Conservation (phyloP, 164 flowering plant genomes). For the Stephania yunnanensis region DNA sequence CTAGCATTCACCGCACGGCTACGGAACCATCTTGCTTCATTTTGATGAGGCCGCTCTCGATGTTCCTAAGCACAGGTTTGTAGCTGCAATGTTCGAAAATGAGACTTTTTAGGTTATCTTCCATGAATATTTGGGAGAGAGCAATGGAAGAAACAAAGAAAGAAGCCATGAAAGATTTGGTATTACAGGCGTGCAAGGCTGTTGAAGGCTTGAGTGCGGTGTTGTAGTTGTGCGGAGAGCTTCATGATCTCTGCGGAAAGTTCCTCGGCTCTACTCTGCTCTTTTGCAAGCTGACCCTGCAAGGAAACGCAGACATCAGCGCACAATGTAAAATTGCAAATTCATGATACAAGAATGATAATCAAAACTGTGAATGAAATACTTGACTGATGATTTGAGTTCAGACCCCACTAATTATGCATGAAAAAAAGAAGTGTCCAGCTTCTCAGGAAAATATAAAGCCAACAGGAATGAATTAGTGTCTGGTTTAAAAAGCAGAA, state of each 20-base stretch:
- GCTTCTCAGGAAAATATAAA: neutral
- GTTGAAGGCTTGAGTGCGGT: constrained; percentile 66
- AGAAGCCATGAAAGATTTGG: neutral
- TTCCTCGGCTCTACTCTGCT: constrained; percentile 77
- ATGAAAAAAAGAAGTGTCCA: neutral
- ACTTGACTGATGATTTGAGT: too few relatives aligned
- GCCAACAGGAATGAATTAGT: neutral
- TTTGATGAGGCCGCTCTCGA: constrained; percentile 78
- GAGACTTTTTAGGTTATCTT: neutral
- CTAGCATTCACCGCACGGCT: constrained; percentile 37
- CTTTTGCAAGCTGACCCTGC: constrained; percentile 72
- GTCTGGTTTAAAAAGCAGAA: neutral
- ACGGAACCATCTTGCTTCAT: constrained; percentile 79
- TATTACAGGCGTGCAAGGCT: constrained; percentile 69
- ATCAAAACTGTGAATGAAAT: too few relatives aligned
- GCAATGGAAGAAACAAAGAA: neutral
- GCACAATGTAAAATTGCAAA: neutral
- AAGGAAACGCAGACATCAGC: neutral
- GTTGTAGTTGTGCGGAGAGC: constrained; percentile 75
- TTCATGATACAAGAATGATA: neutral
- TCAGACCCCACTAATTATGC: too few relatives aligned
- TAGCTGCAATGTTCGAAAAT: constrained; percentile 48
- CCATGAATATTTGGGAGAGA: neutral
- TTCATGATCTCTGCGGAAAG: constrained; percentile 79
- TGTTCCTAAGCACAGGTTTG: constrained; percentile 78